Conservation (phyloP, 202 grass and related monocot genomes). For the Zoysia matrella region DNA sequence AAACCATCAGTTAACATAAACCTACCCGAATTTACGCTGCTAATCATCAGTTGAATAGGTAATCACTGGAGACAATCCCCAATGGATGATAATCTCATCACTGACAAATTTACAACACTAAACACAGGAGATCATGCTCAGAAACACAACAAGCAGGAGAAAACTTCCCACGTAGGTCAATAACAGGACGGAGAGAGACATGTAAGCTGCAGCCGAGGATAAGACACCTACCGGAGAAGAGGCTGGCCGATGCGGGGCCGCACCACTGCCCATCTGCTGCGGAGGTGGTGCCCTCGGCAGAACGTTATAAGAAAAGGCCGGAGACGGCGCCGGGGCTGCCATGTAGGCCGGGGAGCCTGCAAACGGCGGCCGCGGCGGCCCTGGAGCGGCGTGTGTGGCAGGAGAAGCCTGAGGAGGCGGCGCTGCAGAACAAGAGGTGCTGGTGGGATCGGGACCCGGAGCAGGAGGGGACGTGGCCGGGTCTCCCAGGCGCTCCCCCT, state of each 20-base stretch:
- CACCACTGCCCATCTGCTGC: conserved; percentile 21
- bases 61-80: not conserved
- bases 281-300: conserved; percentile 42
- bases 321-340: conserved; percentile 25
- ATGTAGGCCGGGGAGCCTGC: conserved; percentile 39
- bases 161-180: not conserved
- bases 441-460: not conserved
- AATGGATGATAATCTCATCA: not conserved
- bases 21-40: not conserved
- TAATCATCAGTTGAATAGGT: not conserved
- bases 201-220: conserved; percentile 19
- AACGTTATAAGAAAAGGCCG: conserved; percentile 57
- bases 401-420: conserved; percentile 26
- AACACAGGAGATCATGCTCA: not conserved
- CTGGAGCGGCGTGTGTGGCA: conserved; percentile 24
- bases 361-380: conserved; percentile 49
- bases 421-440: not conserved
- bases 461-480: conserved; percentile 1
- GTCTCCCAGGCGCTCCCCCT: conserved; percentile 8
- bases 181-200: conserved; percentile 15
- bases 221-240: conserved; percentile 43
- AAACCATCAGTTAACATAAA: not conserved
- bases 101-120: not conserved
- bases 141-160: not conserved
- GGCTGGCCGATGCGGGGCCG: conserved; percentile 22